Percentiles rank a stretch among this genome's conserved stretches.
Evolutionary conservation across 108 stramenopile genomes (phyloP).

Genomic region (Cylindrotheca closterium): DNA sequence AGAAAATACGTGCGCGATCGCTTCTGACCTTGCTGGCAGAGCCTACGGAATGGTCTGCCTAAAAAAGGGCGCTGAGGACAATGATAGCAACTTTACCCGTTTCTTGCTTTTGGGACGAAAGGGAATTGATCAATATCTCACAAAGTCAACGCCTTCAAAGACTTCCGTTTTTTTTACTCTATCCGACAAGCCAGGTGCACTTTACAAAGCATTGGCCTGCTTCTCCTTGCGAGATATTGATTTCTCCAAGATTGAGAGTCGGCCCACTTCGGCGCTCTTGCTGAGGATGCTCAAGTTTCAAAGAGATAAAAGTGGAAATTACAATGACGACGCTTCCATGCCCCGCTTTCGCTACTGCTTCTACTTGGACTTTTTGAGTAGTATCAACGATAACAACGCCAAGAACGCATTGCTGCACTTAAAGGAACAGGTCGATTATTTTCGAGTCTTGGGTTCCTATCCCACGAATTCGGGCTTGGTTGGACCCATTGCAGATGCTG

Average conservation of each 20-base stretch:
- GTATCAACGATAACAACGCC: slow-evolving; percentile 66
- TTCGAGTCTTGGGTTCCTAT: slow-evolving; percentile 85
- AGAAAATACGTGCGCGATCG: slow-evolving; percentile 93
- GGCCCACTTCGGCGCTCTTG: slow-evolving; percentile 87
- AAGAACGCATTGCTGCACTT: slow-evolving; percentile 85
- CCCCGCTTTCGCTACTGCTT: slow-evolving; percentile 92
- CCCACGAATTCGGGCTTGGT: slow-evolving; percentile 82
- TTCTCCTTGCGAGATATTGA: slow-evolving; percentile 95
- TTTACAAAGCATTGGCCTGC: slow-evolving; percentile 96
- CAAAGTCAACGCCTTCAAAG: slow-evolving; percentile 78
- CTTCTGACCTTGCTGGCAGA: slow-evolving; percentile 88
- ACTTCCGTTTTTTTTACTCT: slow-evolving; percentile 95
- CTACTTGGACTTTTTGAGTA: slow-evolving; percentile 84
- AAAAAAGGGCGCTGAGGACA: slow-evolving; percentile 93
- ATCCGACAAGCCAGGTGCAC: slow-evolving; percentile 88
- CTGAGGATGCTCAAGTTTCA: slow-evolving; percentile 83
- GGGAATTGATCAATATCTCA: slow-evolving; percentile 67
- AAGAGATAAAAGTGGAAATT: slow-evolving; percentile 45
- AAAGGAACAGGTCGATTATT: slow-evolving; percentile 83
- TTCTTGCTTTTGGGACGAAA: slow-evolving; percentile 89
- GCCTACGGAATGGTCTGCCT: slow-evolving; percentile 91
- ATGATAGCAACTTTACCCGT: slow-evolving; percentile 96
- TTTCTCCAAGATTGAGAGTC: slow-evolving; percentile 95
- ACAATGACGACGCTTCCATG: slow-evolving; percentile 38
- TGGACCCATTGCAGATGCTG: slow-evolving; percentile 74